Evolutionary conservation across 2,329 filamentous ascomycete genomes (phyloP), one percentile per base, ranked within the genome.

Genomic region (Sclerotinia trifoliorum): DNA sequence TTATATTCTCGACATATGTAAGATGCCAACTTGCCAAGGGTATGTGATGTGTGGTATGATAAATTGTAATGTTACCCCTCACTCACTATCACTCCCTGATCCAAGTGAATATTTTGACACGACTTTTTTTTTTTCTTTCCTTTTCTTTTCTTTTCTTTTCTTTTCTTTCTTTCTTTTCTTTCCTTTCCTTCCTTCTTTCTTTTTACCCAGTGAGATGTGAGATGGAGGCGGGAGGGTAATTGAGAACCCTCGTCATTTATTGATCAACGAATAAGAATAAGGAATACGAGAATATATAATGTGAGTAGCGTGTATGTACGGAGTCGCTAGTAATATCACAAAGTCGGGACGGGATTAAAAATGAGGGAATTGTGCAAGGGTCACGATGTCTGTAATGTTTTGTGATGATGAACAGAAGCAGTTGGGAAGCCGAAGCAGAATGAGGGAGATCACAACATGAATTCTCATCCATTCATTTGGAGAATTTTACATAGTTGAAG

Each of bases 1-100:
- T 46, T 46, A 48, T n/a, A 21, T 61, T 61, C 57, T 61, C 35
- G 48, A 35, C n/a, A 44, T 61, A 61, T 26, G n/a, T 55, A 39
- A 10, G 35, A 39, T 48, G 57, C 26, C 42, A 48, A 61, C 42
- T 32, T 48, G 57, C 42, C 42, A 48, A 61, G 57, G 21, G 44
- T 21, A 21, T 46, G 7, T 39, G 35, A n/a, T n/a, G n/a, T n/a
- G n/a, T n/a, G n/a, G 52, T 35, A 56, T 56, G 19, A 19, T 24
- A 10, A 15, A 56, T 56, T 39, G 54, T 39, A 24, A 57, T 5
- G 39, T 15, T 42, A 48, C 46, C 21, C 46, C 21, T 21, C 32
- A 21, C 55, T 42, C 24, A n/a, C 17, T 58, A n/a, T 21, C 32
- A 21, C 55, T 42, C 24, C 35, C 17, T 58, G 35, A 19, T 7